These are phyloP conservation scores for Gastrolobium villosum DNA, from an alignment of 306 rosid species.

Conservation along the genomic window DNA sequence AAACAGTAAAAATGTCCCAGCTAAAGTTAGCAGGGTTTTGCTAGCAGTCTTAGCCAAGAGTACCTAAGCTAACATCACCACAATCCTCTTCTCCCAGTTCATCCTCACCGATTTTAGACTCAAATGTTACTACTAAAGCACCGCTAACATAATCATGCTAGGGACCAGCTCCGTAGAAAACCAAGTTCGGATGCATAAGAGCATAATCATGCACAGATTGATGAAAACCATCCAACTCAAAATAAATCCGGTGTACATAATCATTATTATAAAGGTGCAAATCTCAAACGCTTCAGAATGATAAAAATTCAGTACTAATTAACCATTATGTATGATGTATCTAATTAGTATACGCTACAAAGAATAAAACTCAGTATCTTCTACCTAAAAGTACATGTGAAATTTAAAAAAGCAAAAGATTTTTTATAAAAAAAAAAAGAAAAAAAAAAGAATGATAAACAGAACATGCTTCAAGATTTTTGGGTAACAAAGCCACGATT, in stretches of 20 bases:
- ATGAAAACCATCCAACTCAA: background rate
- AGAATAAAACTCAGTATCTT: background rate
- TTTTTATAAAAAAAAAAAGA: background rate
- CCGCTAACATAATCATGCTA: too few species aligned
- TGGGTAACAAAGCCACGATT: slow-evolving; percentile 51
- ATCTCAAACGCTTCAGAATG: background rate
- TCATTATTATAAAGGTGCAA: background rate
- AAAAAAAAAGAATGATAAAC: background rate
- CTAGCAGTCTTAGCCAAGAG: too few species aligned
- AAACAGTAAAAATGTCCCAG: too few species aligned
- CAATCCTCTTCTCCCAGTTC: too few species aligned
- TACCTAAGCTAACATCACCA: too few species aligned
- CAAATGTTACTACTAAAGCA: too few species aligned
- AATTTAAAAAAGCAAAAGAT: background rate
- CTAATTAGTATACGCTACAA: background rate
- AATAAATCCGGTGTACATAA: background rate
- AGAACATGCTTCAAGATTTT: slow-evolving; percentile 15
- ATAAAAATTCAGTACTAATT: slow-evolving; percentile 11
- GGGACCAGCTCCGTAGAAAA: too few species aligned
- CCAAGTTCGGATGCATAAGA: too few species aligned
- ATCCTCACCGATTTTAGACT: too few species aligned
- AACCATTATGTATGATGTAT: background rate
- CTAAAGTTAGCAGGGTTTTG: too few species aligned
- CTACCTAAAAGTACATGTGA: slow-evolving; percentile 9
- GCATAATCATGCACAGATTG: background rate